Percentiles rank a stretch among this genome's conserved stretches.
Evolutionary conservation across 2,329 filamentous ascomycete species (phyloP).

Genomic region (Diaporthe caulivora): DNA sequence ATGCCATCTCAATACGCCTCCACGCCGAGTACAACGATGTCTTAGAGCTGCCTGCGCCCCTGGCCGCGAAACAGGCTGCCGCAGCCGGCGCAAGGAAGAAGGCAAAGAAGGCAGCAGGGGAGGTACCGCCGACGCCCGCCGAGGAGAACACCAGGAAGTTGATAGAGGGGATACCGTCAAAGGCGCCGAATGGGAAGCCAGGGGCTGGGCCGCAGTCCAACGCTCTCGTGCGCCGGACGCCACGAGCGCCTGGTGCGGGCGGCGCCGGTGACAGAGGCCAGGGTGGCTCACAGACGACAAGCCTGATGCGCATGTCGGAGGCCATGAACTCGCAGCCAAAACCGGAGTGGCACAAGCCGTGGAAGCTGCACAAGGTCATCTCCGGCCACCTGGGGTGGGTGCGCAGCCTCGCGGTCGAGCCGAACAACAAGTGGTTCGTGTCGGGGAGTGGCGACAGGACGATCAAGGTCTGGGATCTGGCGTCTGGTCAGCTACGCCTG

Average conservation of each 20-base stretch:
- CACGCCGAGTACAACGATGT: conserved; percentile 83
- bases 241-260: conserved; percentile 42
- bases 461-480: conserved; percentile 99
- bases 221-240: conserved; percentile 53
- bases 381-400: conserved; percentile 98
- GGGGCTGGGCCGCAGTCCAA: conserved; percentile 47
- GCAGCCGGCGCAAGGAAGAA: conserved; percentile 73
- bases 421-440: conserved; percentile 97
- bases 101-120: conserved; percentile 63
- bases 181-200: conserved; percentile 45
- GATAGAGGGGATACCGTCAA: conserved; percentile 72
- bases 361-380: conserved; percentile 98
- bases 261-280: conserved; percentile 44
- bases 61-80: conserved; percentile 83
- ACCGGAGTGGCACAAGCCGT: conserved; percentile 97
- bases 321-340: conserved; percentile 62
- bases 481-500: conserved; percentile 83
- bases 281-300: conserved; percentile 53
- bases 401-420: conserved; percentile 88
- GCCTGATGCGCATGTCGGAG: conserved; percentile 49
- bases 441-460: conserved; percentile 95
- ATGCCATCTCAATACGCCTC: conserved; percentile 69
- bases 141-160: conserved; percentile 71
- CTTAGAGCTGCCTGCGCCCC: conserved; percentile 79
- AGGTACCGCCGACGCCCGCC: conserved; percentile 46